Conservation (phyloP, 2,329 filamentous ascomycete genomes). For the Alternaria gansuensis region DNA sequence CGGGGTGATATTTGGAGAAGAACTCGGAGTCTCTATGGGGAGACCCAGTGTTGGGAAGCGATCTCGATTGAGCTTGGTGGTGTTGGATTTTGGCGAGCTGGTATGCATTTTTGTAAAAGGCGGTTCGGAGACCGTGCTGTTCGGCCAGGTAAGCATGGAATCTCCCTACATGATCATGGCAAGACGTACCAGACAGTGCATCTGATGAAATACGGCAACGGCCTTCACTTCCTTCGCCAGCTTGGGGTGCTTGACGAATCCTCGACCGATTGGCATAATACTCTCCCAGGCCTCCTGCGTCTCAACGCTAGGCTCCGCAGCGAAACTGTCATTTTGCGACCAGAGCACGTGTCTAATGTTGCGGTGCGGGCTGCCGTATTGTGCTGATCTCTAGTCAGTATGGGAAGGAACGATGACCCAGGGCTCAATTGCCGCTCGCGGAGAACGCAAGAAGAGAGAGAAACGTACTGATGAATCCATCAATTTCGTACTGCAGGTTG, state of each 20-base stretch:
- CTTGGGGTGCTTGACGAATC: conserved; percentile 10
- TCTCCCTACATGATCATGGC: no score
- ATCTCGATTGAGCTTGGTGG: not conserved
- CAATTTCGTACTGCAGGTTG: conserved; percentile 7
- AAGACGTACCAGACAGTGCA: conserved; percentile 20
- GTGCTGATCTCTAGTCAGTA: conserved; percentile 9
- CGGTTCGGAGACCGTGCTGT: conserved; percentile 15
- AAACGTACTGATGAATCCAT: conserved; percentile 17
- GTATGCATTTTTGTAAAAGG: conserved; percentile 15
- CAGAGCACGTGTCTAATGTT: conserved; percentile 16
- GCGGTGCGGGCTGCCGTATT: conserved; percentile 7
- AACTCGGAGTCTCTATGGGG: not conserved
- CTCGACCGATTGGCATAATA: conserved; percentile 14
- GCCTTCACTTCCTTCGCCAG: conserved; percentile 11
- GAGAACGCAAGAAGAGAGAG: not conserved
- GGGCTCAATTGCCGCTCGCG: no score
- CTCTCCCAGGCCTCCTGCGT: conserved; percentile 11
- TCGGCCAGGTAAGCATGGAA: not conserved
- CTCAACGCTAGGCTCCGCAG: conserved; percentile 54
- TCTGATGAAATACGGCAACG: conserved; percentile 17
- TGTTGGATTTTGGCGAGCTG: conserved; percentile 13
- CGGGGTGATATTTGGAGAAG: not conserved
- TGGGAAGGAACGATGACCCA: not conserved
- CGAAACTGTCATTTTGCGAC: conserved; percentile 57
- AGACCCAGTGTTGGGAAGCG: not conserved